These are phyloP conservation scores for Sextonia rubra DNA, from an alignment of 164 flowering plant genomes.

Conservation along the genomic window DNA sequence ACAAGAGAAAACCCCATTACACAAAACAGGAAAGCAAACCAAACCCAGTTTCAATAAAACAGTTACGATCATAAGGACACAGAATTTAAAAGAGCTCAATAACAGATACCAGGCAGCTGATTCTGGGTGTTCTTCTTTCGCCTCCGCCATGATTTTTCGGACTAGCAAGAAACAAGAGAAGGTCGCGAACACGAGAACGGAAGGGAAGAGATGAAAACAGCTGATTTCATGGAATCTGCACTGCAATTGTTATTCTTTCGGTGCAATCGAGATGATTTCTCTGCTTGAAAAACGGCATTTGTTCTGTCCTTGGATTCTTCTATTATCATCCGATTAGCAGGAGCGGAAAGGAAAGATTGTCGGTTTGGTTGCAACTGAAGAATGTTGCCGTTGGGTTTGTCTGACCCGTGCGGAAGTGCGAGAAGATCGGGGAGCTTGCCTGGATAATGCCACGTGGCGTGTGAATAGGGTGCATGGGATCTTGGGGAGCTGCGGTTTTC, in stretches of 20 bases:
- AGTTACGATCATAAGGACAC: neutral
- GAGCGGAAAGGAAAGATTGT: too few species aligned
- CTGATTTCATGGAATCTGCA: neutral
- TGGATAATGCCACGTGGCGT: too few species aligned
- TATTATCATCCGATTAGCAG: too few species aligned
- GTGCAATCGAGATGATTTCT: neutral
- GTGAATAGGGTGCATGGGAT: too few species aligned
- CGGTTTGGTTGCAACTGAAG: too few species aligned
- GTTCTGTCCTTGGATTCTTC: neutral
- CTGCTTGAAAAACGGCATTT: slow-evolving; percentile 1
- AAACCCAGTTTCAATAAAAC: neutral
- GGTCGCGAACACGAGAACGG: neutral
- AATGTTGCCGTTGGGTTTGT: too few species aligned
- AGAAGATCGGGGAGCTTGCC: too few species aligned
- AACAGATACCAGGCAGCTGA: neutral
- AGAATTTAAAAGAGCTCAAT: neutral
- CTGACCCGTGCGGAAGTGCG: too few species aligned
- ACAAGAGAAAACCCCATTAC: neutral
- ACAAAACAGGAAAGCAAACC: neutral
- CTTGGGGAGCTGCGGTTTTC: too few species aligned
- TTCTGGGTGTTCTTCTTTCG: neutral
- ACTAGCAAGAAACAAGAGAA: neutral
- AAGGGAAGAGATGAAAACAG: neutral
- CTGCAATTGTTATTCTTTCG: neutral
- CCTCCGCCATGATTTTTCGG: neutral